phyloP scores from a whole-genome alignment of 805 yeast genomes.

The Suhomyces faveliae region DNA sequence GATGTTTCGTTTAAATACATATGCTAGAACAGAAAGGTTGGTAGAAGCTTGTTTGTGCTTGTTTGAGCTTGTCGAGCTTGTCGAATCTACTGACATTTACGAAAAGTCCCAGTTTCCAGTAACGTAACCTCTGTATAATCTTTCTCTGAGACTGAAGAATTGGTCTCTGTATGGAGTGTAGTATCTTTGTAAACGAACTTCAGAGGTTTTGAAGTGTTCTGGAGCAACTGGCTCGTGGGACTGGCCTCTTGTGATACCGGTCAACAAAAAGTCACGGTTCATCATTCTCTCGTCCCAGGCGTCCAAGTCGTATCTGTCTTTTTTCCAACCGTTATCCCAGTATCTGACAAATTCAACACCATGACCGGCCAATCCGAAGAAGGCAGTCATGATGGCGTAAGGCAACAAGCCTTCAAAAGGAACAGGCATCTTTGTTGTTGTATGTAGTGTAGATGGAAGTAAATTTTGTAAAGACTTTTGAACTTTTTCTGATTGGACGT shows the following conservation, averaged over 20 bases:
- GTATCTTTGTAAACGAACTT: slow-evolving; percentile 36
- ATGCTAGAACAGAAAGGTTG: not conserved
- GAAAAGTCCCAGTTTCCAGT: slow-evolving; percentile 46
- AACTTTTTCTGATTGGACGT: slow-evolving; percentile 7
- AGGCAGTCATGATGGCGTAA: slow-evolving; percentile 45
- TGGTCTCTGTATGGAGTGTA: slow-evolving; percentile 49
- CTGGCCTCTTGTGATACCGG: slow-evolving; percentile 74
- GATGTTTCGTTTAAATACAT: not conserved
- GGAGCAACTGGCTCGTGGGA: slow-evolving; percentile 66
- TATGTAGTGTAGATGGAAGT: slow-evolving; percentile 5
- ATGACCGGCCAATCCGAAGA: slow-evolving; percentile 46
- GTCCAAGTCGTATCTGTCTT: slow-evolving; percentile 45
- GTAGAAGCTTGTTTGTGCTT: not conserved
- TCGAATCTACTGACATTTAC: slow-evolving; percentile 9
- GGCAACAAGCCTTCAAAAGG: slow-evolving; percentile 50
- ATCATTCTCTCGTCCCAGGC: slow-evolving; percentile 47
- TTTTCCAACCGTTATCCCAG: slow-evolving; percentile 51
- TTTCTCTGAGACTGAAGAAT: slow-evolving; percentile 45
- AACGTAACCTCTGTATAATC: slow-evolving; percentile 46
- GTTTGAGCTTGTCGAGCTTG: too few species aligned
- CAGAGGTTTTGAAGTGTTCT: slow-evolving; percentile 71
- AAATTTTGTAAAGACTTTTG: slow-evolving; percentile 2
- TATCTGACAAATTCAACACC: slow-evolving; percentile 45
- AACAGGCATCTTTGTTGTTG: slow-evolving; percentile 36
- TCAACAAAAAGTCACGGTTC: slow-evolving; percentile 73